Percentiles rank a stretch among this genome's conserved stretches.
phyloP scores from a whole-genome alignment of 2,329 filamentous ascomycete genomes.

The Nectriaceae sp. region DNA sequence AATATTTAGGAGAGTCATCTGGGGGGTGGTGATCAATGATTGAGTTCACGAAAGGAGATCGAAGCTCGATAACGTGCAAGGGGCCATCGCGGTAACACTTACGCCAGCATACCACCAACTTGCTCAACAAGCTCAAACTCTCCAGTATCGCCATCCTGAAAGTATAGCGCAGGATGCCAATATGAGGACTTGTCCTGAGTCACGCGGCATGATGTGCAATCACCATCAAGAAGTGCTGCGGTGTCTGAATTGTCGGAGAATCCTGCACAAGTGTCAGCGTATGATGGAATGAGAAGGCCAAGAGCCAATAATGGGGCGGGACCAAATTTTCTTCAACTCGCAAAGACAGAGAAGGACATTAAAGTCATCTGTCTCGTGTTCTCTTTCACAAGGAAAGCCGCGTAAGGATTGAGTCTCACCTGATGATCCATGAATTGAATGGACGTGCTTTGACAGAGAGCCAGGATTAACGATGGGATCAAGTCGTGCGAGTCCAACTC shows the following conservation, averaged over 20 bases:
- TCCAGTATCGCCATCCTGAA: constrained; percentile 65
- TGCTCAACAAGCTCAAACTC: constrained; percentile 70
- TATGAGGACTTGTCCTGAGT: constrained; percentile 85
- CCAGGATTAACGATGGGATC: constrained; percentile 75
- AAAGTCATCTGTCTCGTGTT: no score
- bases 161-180: constrained; percentile 81
- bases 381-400: no score
- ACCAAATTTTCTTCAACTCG: no score
- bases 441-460: constrained; percentile 63
- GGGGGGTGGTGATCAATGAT: no score
- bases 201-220: constrained; percentile 82
- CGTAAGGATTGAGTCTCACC: no score
- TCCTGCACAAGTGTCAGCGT: constrained; percentile 46
- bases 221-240: constrained; percentile 57
- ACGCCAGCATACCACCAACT: constrained; percentile 83
- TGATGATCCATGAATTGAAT: constrained; percentile 74
- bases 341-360: no score
- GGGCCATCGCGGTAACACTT: no score
- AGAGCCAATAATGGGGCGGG: no score
- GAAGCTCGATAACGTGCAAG: no score
- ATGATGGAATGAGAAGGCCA: no score
- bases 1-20: no score
- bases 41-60: no score
- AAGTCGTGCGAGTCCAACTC: constrained; percentile 68
- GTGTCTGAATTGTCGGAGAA: constrained; percentile 62